phyloP scores from a whole-genome alignment of 2,329 filamentous ascomycete species.

The Leptosphaerulina australis region DNA sequence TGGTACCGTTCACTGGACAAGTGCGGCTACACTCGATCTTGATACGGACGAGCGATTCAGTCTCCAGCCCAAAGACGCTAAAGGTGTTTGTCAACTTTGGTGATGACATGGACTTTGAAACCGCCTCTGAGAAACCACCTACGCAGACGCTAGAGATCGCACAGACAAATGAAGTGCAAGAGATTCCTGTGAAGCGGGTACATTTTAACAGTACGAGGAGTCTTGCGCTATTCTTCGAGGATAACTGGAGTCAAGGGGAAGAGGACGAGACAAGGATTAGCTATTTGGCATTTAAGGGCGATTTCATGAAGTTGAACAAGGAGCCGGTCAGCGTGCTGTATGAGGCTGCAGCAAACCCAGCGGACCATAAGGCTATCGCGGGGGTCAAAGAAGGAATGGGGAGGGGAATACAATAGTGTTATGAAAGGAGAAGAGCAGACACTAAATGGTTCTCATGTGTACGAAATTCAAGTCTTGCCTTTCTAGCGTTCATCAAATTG shows the following conservation, averaged over 20 bases:
- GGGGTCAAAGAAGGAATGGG: constrained; percentile 48
- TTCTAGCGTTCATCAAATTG: background rate
- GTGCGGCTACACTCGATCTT: constrained; percentile 90
- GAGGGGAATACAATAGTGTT: constrained; percentile 40
- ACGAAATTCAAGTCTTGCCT: background rate
- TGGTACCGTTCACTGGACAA: constrained; percentile 90
- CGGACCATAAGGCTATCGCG: constrained; percentile 70
- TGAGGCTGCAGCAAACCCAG: constrained; percentile 90
- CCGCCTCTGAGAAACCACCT: constrained; percentile 70
- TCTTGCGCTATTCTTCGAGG: constrained; percentile 84
- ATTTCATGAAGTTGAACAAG: constrained; percentile 85
- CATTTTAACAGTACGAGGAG: constrained; percentile 85
- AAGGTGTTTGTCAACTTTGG: constrained; percentile 89
- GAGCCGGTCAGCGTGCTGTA: constrained; percentile 88
- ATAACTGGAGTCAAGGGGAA: constrained; percentile 80
- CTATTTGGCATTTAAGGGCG: constrained; percentile 92
- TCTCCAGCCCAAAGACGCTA: constrained; percentile 77
- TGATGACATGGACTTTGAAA: constrained; percentile 74
- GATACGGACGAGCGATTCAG: constrained; percentile 75
- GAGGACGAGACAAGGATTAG: constrained; percentile 79
- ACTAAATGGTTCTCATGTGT: background rate
- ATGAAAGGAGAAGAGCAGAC: background rate
- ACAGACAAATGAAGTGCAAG: constrained; percentile 81
- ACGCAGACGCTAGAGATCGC: constrained; percentile 79
- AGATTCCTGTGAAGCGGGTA: constrained; percentile 85